phyloP scores from a whole-genome alignment of 2,329 filamentous ascomycete genomes.

The Xylariaceae sp. region DNA sequence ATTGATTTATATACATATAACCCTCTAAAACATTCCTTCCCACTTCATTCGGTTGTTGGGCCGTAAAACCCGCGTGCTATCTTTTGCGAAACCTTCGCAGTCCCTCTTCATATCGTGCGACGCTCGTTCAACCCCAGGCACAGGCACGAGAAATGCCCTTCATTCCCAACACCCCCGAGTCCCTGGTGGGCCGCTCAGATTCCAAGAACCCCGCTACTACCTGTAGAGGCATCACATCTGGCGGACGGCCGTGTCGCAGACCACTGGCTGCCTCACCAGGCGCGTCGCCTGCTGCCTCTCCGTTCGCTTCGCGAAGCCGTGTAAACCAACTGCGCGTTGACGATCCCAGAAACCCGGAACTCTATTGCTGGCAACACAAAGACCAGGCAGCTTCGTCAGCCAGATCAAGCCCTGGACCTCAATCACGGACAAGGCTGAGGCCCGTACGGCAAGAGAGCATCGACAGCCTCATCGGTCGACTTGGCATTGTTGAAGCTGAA shows the following conservation, averaged over 20 bases:
- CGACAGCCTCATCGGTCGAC: conserved; percentile 77
- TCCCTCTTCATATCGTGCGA: too few species aligned
- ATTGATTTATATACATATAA: not conserved
- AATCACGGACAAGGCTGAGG: conserved; percentile 45
- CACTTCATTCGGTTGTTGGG: not conserved
- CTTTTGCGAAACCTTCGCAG: too few species aligned
- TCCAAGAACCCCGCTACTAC: conserved; percentile 80
- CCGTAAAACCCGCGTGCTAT: too few species aligned
- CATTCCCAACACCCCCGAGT: conserved; percentile 74
- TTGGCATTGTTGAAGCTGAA: conserved; percentile 70
- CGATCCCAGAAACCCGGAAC: conserved; percentile 54
- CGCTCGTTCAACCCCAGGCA: too few species aligned
- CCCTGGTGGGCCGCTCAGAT: conserved; percentile 71
- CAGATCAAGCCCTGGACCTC: conserved; percentile 43
- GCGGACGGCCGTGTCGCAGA: conserved; percentile 79
- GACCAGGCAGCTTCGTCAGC: conserved; percentile 65
- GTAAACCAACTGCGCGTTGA: conserved; percentile 36
- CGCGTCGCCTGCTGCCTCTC: conserved; percentile 28
- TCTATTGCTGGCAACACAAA: conserved; percentile 94
- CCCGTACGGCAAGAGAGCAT: conserved; percentile 69
- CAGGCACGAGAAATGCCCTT: conserved; percentile 52
- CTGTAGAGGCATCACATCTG: conserved; percentile 81
- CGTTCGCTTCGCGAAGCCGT: conserved; percentile 24
- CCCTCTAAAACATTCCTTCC: not conserved
- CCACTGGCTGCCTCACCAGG: conserved; percentile 51